phyloP scores from a whole-genome alignment of 805 yeast species.

The Nakazawaea wyomingensis region DNA sequence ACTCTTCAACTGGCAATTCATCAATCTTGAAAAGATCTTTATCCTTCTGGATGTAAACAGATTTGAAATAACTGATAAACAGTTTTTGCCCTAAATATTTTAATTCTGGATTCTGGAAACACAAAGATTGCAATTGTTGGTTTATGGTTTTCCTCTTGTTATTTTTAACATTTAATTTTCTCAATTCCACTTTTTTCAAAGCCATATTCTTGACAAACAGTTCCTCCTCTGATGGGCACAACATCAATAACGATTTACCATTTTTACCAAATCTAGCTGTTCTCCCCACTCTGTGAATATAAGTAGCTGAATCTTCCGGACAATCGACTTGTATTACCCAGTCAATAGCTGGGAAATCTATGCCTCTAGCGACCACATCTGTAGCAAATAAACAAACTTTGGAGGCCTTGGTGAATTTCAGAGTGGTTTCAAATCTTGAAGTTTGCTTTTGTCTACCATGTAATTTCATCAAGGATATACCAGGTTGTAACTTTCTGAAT shows the following conservation, averaged over 20 bases:
- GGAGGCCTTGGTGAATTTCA: slow-evolving; percentile 71
- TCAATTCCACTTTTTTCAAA: slow-evolving; percentile 61
- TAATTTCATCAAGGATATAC: slow-evolving; percentile 77
- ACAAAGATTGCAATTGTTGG: slow-evolving; percentile 80
- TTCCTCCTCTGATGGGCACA: slow-evolving; percentile 79
- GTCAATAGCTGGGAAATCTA: slow-evolving; percentile 88
- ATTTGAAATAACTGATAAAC: slow-evolving; percentile 83
- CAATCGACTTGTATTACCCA: slow-evolving; percentile 94
- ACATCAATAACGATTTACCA: slow-evolving; percentile 78
- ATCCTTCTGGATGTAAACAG: slow-evolving; percentile 81
- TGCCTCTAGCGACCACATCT: slow-evolving; percentile 87
- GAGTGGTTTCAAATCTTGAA: slow-evolving; percentile 79
- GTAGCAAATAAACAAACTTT: slow-evolving; percentile 83
- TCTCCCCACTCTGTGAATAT: slow-evolving; percentile 88
- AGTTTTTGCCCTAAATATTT: slow-evolving; percentile 96
- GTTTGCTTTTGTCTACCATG: slow-evolving; percentile 90
- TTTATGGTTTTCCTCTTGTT: slow-evolving; percentile 70
- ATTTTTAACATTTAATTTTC: slow-evolving; percentile 67
- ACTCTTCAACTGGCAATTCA: slow-evolving; percentile 73
- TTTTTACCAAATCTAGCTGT: slow-evolving; percentile 81
- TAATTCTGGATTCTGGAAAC: slow-evolving; percentile 87
- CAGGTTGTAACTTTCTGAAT: slow-evolving; percentile 84
- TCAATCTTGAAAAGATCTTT: slow-evolving; percentile 79
- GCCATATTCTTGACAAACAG: slow-evolving; percentile 63
- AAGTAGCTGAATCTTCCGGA: slow-evolving; percentile 86